Evolutionary conservation across 2,329 filamentous ascomycete species (phyloP).

Genomic region (Scedosporium boydii): DNA sequence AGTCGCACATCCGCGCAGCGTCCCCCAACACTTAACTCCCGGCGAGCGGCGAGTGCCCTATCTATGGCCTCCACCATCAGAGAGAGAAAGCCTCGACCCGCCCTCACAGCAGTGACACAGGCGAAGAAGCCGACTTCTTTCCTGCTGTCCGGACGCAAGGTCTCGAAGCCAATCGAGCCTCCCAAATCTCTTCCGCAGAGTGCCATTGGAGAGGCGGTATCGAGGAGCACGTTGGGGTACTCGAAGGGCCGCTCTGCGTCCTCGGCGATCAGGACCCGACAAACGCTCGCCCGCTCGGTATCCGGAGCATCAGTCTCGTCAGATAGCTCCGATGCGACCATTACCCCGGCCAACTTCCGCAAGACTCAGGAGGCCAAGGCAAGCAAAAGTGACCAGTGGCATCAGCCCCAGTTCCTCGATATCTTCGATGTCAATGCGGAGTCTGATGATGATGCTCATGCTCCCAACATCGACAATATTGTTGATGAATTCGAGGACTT

Average conservation of each 20-base stretch:
- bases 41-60: constrained; percentile 43
- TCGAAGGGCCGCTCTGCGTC: constrained; percentile 60
- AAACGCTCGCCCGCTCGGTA: background rate
- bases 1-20: constrained; percentile 7
- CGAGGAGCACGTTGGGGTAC: constrained; percentile 77
- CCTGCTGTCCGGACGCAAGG: constrained; percentile 15
- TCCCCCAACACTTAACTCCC: constrained; percentile 27
- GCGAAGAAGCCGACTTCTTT: constrained; percentile 12
- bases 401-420: constrained; percentile 43
- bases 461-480: constrained; percentile 22
- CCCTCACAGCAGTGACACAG: constrained; percentile 11
- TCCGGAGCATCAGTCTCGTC: constrained; percentile 4
- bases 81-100: constrained; percentile 17
- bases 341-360: constrained; percentile 5
- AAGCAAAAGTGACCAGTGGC: constrained; percentile 10
- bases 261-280: constrained; percentile 24
- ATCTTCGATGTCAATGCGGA: constrained; percentile 46
- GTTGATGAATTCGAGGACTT: constrained; percentile 47
- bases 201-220: constrained; percentile 53
- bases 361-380: constrained; percentile 1
- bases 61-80: constrained; percentile 26
- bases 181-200: constrained; percentile 44
- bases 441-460: constrained; percentile 24
- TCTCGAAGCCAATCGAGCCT: constrained; percentile 28
- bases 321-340: background rate